A percentile compares a stretch with the other conserved stretches of the same genome.
These are phyloP conservation scores for Tetragonia tetragonoides DNA, from an alignment of 148 eudicot genomes.

Conservation along the genomic window DNA sequence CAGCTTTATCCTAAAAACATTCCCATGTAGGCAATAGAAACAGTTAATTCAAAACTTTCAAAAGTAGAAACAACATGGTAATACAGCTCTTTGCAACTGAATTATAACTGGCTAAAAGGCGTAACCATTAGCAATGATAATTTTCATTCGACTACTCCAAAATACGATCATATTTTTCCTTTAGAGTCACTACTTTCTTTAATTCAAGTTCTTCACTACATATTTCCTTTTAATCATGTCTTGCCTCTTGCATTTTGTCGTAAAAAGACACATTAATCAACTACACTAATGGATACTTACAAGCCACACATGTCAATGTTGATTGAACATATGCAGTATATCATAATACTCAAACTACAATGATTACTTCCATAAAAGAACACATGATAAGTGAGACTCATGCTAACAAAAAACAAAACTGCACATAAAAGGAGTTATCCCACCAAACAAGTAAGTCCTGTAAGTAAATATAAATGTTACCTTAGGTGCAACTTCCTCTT, in stretches of 20 bases:
- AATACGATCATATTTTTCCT: not conserved
- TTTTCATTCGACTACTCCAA: not conserved
- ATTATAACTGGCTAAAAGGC: not conserved
- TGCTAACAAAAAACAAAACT: not conserved
- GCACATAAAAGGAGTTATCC: not conserved
- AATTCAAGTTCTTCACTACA: not conserved
- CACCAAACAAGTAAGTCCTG: not conserved
- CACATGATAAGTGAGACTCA: not conserved
- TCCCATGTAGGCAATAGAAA: not conserved
- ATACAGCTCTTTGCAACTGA: not conserved
- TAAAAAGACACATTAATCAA: not conserved
- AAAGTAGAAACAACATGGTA: not conserved
- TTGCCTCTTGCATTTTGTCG: not conserved
- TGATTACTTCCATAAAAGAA: not conserved
- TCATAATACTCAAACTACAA: not conserved
- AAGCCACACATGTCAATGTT: not conserved
- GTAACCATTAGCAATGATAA: not conserved
- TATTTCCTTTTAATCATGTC: not conserved
- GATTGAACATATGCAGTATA: not conserved
- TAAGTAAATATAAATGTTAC: slow-evolving; percentile 8
- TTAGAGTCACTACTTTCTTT: too few relatives aligned
- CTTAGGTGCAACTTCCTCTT: slow-evolving; percentile 49
- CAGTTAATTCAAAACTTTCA: not conserved
- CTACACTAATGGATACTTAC: not conserved
- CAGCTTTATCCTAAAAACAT: not conserved